Conservation (phyloP, 768 basidiomycete species). For the Russula brevipes region DNA sequence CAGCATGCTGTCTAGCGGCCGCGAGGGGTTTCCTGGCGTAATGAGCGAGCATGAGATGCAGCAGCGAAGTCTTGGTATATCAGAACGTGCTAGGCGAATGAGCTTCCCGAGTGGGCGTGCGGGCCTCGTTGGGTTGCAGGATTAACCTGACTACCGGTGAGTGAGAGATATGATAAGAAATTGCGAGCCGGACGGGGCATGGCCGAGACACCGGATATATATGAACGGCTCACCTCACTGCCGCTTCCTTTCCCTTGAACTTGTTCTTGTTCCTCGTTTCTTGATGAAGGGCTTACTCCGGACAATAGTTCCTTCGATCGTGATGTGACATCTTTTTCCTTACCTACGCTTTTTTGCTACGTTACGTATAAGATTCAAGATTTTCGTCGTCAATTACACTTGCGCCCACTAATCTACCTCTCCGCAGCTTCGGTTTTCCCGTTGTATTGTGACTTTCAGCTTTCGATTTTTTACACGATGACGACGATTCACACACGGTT, state of each 20-base stretch:
- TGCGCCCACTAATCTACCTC: background rate
- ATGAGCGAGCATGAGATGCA: background rate
- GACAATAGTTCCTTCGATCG: background rate
- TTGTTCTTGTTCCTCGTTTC: background rate
- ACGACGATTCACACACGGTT: background rate
- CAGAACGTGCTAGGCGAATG: slow-evolving; percentile 24
- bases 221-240: background rate
- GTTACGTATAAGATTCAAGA: background rate
- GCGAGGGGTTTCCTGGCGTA: slow-evolving; percentile 9
- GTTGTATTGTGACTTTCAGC: background rate
- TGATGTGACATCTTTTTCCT: background rate
- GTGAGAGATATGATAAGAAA: background rate
- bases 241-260: background rate
- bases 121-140: slow-evolving; percentile 8
- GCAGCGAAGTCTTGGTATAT: background rate
- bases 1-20: background rate
- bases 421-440: background rate
- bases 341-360: slow-evolving; percentile 4
- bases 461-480: background rate
- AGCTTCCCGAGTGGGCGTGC: slow-evolving; percentile 22
- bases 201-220: background rate
- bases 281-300: slow-evolving; percentile 3
- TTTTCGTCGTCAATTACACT: background rate
- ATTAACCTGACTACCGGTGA: background rate
- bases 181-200: background rate